A percentile compares a stretch with the other conserved stretches of the same genome.
These are phyloP conservation scores for Trichoderma sp. DNA, from an alignment of 2,329 filamentous ascomycete genomes.

Conservation along the genomic window DNA sequence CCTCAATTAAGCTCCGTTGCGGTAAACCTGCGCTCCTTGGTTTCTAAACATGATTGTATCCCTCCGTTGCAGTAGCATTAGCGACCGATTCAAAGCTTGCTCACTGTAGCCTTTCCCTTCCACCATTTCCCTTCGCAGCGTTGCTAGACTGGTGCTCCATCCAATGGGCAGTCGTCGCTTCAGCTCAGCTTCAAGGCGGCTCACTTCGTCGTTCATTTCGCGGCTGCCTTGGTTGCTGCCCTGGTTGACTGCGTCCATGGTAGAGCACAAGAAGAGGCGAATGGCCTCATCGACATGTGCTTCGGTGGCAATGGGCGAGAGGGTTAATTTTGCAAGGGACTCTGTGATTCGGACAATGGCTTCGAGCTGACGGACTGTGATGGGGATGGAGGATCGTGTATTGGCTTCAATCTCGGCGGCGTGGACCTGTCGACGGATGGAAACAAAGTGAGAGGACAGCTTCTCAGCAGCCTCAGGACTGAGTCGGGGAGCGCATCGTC, in stretches of 20 bases:
- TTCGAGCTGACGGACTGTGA: constrained; percentile 95
- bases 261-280: constrained; percentile 89
- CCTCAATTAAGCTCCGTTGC: constrained; percentile 60
- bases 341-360: constrained; percentile 97
- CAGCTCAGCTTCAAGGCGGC: constrained; percentile 83
- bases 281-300: constrained; percentile 96
- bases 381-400: constrained; percentile 87
- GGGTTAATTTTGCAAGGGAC: constrained; percentile 84
- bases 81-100: constrained; percentile 75
- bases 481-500: constrained; percentile 86
- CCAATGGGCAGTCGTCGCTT: constrained; percentile 85
- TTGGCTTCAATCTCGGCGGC: constrained; percentile 87
- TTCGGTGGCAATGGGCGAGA: constrained; percentile 84
- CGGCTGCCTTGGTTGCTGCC: constrained; percentile 79
- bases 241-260: constrained; percentile 96
- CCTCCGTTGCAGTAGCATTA: constrained; percentile 81
- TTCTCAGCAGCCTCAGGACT: constrained; percentile 91
- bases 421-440: constrained; percentile 91
- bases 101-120: constrained; percentile 89
- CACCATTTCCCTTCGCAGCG: constrained; percentile 83
- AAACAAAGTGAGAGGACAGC: constrained; percentile 94
- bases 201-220: constrained; percentile 86
- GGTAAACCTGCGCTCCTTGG: constrained; percentile 70
- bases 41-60: constrained; percentile 82
- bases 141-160: constrained; percentile 89